Base-by-base conservation (phyloP, 2,329 filamentous ascomycete genomes). In the Chaetomiaceae sp. region DNA sequence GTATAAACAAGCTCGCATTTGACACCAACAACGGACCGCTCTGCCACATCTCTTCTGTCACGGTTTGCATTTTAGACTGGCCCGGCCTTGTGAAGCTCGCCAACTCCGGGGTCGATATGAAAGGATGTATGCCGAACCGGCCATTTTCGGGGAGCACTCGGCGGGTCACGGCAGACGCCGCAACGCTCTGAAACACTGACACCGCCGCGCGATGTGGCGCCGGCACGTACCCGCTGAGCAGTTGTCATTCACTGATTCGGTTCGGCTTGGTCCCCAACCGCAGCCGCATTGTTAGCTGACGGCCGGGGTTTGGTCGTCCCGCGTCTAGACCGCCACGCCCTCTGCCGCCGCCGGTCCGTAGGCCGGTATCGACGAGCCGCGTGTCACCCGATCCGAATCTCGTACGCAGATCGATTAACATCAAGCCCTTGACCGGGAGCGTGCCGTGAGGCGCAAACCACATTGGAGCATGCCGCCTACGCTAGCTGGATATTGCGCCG, bases 91-190 rank as follows among this genome's bases (percentile, higher is more conserved):
- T 32, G 16, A 37, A 43, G 10, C 41, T 37, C 23, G 47, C 29
- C 47, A 21, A n/a, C 37, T 5, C 5, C 20, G 37, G 37, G 11
- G 20, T n/a, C 18, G 25, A 40, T 33, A 16, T 33, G 43, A 38
- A 42, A 21, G 7, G 16, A 6, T 32, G 4, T n/a, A n/a, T 36
- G 18, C 9, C 21, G 27, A 8, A 5, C 47, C 55, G 47, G 20
- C 49, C 43, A 18, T 45, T 44, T 44, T 58, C 48, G 34, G 41
- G 20, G 5, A 27, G 20, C 37, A 44, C 23, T 30, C 20, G 42
- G 36, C 52, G 52, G 45, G 20, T 32, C 49, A 52, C 57, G 18
- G 53, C 58, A 61, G 55, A 50, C 46, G 51, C 52, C 55, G 51
- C 40, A 25, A 43, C 44, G 40, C 30, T 42, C 34, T 56, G 52